Percentiles rank a stretch among this genome's conserved stretches.
phyloP scores from a whole-genome alignment of 768 basidiomycete genomes.

The Leccinum subtestaceum region DNA sequence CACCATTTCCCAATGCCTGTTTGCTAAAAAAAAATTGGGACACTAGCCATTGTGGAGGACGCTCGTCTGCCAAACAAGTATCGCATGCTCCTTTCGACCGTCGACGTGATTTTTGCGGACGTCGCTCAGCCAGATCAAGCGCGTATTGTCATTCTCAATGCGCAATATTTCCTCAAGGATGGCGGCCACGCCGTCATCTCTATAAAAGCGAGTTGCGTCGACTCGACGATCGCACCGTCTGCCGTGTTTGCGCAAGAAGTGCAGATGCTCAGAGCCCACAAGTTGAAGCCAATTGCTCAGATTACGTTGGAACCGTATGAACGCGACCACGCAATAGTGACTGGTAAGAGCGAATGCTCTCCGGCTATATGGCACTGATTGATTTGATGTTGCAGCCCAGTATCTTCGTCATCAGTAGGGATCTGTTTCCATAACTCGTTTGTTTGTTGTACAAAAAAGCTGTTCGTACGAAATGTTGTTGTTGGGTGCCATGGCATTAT shows the following conservation, averaged over 20 bases:
- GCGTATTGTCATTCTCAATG: constrained; percentile 91
- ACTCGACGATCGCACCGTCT: constrained; percentile 90
- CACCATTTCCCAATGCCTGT: neutral
- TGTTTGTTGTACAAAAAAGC: constrained; percentile 17
- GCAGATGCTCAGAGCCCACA: constrained; percentile 67
- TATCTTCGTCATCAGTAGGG: constrained; percentile 45
- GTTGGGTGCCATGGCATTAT: constrained; percentile 7
- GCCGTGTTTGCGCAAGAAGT: constrained; percentile 89
- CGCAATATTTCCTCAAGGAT: constrained; percentile 94
- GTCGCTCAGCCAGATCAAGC: constrained; percentile 99
- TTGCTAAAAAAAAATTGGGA: neutral
- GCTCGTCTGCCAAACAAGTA: constrained; percentile 96
- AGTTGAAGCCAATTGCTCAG: constrained; percentile 94
- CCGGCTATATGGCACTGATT: neutral
- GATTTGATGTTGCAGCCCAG: constrained; percentile 32
- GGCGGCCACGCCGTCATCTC: constrained; percentile 91
- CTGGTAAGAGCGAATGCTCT: constrained; percentile 46
- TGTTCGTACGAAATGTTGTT: constrained; percentile 22
- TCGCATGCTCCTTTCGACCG: constrained; percentile 92
- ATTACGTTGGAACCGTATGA: constrained; percentile 93
- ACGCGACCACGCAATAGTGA: constrained; percentile 88
- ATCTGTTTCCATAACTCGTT: neutral
- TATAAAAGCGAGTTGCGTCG: constrained; percentile 98
- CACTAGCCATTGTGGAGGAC: constrained; percentile 90
- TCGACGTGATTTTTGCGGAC: constrained; percentile 98